Conservation (phyloP, 2,329 filamentous ascomycete genomes). For the Talaromyces sp. region DNA sequence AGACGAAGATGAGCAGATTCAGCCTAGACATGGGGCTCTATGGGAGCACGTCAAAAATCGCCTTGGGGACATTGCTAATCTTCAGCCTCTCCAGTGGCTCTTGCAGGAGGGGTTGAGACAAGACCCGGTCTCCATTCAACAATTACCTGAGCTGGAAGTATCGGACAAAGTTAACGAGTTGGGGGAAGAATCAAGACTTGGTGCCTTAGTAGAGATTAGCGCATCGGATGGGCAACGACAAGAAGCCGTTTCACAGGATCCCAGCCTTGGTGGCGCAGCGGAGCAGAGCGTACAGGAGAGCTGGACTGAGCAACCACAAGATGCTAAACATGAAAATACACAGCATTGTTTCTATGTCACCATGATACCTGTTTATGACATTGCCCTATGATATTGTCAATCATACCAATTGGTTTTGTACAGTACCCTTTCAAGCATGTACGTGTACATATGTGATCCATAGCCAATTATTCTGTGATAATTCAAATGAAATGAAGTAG, state of each 20-base stretch:
- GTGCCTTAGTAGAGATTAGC: background rate
- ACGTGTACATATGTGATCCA: background rate
- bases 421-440: background rate
- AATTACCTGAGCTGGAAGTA: background rate
- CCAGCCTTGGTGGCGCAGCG: background rate
- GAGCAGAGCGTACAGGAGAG: background rate
- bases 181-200: background rate
- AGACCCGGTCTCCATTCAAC: background rate
- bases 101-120: constrained; percentile 19
- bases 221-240: background rate
- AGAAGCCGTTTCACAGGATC: background rate
- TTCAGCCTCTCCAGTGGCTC: constrained; percentile 24
- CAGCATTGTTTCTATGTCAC: background rate
- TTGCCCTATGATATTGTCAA: background rate
- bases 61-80: constrained; percentile 13
- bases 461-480: background rate
- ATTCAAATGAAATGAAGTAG: background rate
- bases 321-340: background rate
- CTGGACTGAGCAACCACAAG: background rate
- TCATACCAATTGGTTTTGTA: background rate
- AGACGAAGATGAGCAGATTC: constrained; percentile 23
- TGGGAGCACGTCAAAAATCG: constrained; percentile 23
- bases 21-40: constrained; percentile 30
- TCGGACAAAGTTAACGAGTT: background rate
- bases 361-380: background rate